Evolutionary conservation across 257 asterid genomes (phyloP).

Genomic region (Fraxinus americana): DNA sequence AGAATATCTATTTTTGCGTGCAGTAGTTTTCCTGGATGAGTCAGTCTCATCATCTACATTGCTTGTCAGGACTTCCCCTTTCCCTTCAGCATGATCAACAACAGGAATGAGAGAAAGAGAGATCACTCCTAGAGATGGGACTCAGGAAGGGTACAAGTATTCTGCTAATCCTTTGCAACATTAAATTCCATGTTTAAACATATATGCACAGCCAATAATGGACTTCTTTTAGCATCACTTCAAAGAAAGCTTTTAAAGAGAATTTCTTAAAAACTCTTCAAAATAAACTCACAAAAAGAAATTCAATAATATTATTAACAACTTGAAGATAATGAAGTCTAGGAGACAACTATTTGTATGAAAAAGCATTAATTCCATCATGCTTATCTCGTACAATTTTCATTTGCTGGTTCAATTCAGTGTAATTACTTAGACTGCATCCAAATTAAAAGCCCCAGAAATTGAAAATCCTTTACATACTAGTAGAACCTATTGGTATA

Average conservation of each 20-base stretch:
- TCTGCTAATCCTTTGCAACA: not conserved
- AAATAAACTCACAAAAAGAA: not conserved
- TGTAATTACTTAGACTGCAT: not conserved
- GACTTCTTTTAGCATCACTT: not conserved
- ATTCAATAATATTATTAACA: too few relatives aligned
- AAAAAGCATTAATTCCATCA: not conserved
- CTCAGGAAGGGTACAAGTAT: not conserved
- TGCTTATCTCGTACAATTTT: not conserved
- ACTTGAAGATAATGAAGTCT: not conserved
- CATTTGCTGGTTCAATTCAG: not conserved
- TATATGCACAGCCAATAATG: not conserved
- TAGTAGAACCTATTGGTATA: not conserved
- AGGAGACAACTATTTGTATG: not conserved
- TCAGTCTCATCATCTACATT: slow-evolving; percentile 50
- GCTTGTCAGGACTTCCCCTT: slow-evolving; percentile 47
- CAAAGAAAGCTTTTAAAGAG: not conserved
- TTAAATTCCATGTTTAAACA: not conserved
- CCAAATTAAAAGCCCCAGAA: not conserved
- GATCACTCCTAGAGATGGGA: not conserved
- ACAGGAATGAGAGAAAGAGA: slow-evolving; percentile 1
- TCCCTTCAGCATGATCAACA: slow-evolving; percentile 49
- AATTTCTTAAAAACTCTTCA: not conserved
- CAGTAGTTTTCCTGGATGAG: slow-evolving; percentile 45
- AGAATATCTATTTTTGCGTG: slow-evolving; percentile 60
- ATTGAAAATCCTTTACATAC: not conserved